phyloP scores from a whole-genome alignment of 2,329 filamentous ascomycete genomes.

The Eurotiales sp. region DNA sequence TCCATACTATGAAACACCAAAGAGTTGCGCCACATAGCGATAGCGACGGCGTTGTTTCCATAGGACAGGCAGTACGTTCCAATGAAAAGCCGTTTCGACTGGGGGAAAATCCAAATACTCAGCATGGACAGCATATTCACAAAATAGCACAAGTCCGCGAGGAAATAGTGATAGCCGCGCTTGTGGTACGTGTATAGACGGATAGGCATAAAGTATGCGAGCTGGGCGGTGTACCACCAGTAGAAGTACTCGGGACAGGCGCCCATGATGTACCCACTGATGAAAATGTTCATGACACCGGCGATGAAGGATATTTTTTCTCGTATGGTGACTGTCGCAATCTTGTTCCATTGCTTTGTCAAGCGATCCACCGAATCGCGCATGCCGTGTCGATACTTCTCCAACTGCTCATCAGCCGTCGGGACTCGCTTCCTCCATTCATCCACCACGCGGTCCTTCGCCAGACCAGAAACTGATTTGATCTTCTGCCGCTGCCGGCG shows the following conservation, averaged over 20 bases:
- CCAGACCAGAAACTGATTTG: conserved; percentile 69
- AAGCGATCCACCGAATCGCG: conserved; percentile 83
- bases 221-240: conserved; percentile 83
- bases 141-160: conserved; percentile 97
- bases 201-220: conserved; percentile 95
- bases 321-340: conserved; percentile 77
- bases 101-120: conserved; percentile 84
- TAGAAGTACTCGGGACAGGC: conserved; percentile 83
- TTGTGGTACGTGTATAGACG: conserved; percentile 87
- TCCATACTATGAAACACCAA: conserved; percentile 98
- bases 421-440: conserved; percentile 86
- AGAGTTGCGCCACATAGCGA: conserved; percentile 98
- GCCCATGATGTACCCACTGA: conserved; percentile 91
- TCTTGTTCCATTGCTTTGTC: conserved; percentile 81
- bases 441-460: conserved; percentile 85
- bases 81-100: conserved; percentile 87
- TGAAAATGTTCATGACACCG: conserved; percentile 94
- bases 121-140: conserved; percentile 83
- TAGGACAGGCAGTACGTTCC: conserved; percentile 88
- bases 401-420: conserved; percentile 85
- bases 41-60: conserved; percentile 95
- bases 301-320: conserved; percentile 97
- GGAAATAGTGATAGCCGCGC: conserved; percentile 92
- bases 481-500: conserved; percentile 76
- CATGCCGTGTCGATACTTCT: conserved; percentile 86